Base-by-base conservation (phyloP, 345 rosid genomes). In the Mercurialis annua region DNA sequence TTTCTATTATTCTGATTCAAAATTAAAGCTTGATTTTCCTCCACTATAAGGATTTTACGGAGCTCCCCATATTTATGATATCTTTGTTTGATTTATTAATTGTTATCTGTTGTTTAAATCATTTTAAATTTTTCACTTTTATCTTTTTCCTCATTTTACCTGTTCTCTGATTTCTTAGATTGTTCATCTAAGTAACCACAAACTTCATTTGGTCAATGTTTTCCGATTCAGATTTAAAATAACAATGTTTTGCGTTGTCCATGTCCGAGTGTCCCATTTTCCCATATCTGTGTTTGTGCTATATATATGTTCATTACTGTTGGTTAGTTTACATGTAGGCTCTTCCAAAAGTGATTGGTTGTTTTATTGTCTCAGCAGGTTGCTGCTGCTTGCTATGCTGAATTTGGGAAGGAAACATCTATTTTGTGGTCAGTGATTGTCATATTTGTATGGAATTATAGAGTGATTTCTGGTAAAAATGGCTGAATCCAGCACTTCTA, bases 401-500 rank as follows among this genome's bases (percentile, higher is more conserved):
- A 67, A 52, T 70, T 47, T 49, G 43, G 68, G 52, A 75, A 71
- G 79, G 67, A 52, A 80, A 55, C 62, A 71, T 70, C 68, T 23
- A 31, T 54, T 64, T 63, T 66, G 65, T 47, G 20, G 42, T 49
- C 65, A 66, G 76, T 62, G 60, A 33, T 65, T 49, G 73, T 58
- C n/a, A 57, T 61, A 71, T 68, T 59, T 48, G 54, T 42, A 44
- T 62, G 54, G 65, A 62, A 34, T 58, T 71, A 26, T 77, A 68
- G 74, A 69, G 65, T 40, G 54, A 42, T 33, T 66, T 23, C 24
- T 44, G 53, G 21, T 40, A 50, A 68, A 61, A 70, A 74, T 68
- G 77, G 65, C 69, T 68, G 65, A 64, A 56, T 27, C 18, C 24
- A 53, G 38, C 21, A 46, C 59, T 21, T 74, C 65, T n/a, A 14